Base-by-base conservation (phyloP, 139 green algal genomes). In the Micractinium conductrix region DNA sequence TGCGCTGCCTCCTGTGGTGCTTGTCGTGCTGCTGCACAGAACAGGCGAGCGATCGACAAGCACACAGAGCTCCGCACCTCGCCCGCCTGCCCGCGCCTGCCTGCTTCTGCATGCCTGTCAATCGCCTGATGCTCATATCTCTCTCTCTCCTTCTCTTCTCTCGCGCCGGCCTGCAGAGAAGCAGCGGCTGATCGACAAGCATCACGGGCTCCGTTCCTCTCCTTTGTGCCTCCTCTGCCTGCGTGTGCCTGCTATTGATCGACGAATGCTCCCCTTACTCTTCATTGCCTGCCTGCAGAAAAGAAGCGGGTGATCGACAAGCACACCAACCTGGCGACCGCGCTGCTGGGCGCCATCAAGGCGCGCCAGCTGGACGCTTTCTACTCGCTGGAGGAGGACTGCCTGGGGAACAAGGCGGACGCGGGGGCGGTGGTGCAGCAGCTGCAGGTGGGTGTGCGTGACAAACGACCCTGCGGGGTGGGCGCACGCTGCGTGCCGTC, bases 261-360 rank as follows among this genome's bases (percentile, higher is more conserved):
- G n/a, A n/a, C n/a, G n/a, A n/a, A n/a, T 16, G 16, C 48, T 58
- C 48, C 67, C 24, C 37, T 74, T 22, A 6, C 70, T 19, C 19
- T 28, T 24, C 53, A 9, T 38, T n/a, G 7, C 50, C 48, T 79
- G 30, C 28, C 44, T 28, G 40, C 55, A 82, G 95, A 97, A 80
- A 85, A 90, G 50, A 99, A 98, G 84, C 90, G 94, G 71, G 88
- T 94, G 43, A 96, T 99, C 48, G 97, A 99, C 92, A 99, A 99
- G 93, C 97, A 99, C 94, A 99, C 97, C 83, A 99, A 98, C 92
- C 92, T 99, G 70, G 94, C 94, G 30, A 98, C 94, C 21, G 78
- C 89, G 8, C 89, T 99, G 67, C 92, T 99, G 63, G 78, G 73
- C 0, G 84, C 92, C 71, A 99, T 99, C 93, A 99, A 98, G 89